phyloP scores from a whole-genome alignment of 2,329 filamentous ascomycete species.

The Neonectria coccinea region DNA sequence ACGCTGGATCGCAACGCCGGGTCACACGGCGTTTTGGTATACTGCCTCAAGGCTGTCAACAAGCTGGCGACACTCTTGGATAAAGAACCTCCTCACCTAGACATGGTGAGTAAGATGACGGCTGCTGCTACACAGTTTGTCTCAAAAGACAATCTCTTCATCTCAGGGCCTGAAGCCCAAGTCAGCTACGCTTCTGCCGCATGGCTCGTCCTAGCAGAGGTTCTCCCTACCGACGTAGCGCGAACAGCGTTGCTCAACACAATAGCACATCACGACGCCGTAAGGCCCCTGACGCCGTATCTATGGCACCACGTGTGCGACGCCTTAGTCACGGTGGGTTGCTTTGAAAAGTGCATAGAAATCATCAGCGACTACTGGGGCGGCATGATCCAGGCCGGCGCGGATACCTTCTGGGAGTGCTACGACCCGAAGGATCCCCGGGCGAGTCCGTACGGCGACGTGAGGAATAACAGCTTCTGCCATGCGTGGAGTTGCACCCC shows the following conservation, averaged over 20 bases:
- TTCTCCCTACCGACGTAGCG: constrained; percentile 10
- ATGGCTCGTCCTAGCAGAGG: constrained; percentile 25
- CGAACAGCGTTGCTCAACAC: constrained; percentile 19
- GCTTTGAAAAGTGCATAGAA: constrained; percentile 28
- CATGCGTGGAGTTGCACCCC: constrained; percentile 37
- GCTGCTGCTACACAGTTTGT: constrained; percentile 20
- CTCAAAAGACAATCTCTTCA: constrained; percentile 19
- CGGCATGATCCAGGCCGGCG: constrained; percentile 30
- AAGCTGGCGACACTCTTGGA: constrained; percentile 13
- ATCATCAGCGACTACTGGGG: constrained; percentile 32
- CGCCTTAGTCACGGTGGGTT: constrained; percentile 24
- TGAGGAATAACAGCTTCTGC: constrained; percentile 35
- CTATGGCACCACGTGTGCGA: constrained; percentile 36
- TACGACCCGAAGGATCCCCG: constrained; percentile 28
- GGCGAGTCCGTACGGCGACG: constrained; percentile 33
- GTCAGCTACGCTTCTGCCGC: constrained; percentile 29
- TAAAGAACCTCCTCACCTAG: constrained; percentile 21
- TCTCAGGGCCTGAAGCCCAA: constrained; percentile 20
- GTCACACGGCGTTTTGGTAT: constrained; percentile 19
- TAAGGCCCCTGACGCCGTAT: constrained; percentile 30
- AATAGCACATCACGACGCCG: constrained; percentile 19
- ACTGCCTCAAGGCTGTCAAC: constrained; percentile 25
- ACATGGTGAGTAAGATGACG: constrained; percentile 25
- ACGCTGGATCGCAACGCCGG: constrained; percentile 22
- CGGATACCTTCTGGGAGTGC: constrained; percentile 35